These are phyloP conservation scores for Lenwebbia sp. DNA, from an alignment of 345 rosid genomes.

Conservation along the genomic window DNA sequence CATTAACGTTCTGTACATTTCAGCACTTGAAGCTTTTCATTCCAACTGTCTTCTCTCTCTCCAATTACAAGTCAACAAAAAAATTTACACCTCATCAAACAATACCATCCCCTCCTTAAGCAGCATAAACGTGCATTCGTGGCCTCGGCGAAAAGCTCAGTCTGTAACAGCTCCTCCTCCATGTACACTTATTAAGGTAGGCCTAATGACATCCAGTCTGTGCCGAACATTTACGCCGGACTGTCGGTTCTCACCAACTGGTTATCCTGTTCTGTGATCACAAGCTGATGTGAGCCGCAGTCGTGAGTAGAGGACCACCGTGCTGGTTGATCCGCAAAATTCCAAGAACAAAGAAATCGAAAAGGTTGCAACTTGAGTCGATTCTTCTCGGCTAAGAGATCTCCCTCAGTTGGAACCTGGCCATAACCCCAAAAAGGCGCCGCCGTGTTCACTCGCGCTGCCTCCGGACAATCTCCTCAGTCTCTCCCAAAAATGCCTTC, in stretches of 20 bases:
- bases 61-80: not conserved
- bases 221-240: not conserved
- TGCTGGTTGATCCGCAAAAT: not conserved
- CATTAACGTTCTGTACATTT: conserved; percentile 7
- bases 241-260: not conserved
- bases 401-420: conserved; percentile 47
- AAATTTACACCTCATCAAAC: conserved; percentile 5
- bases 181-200: not conserved
- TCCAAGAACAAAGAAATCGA: not conserved
- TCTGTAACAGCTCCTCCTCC: not conserved
- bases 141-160: not conserved
- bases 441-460: conserved; percentile 59
- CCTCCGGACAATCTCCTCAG: conserved; percentile 49
- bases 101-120: not conserved
- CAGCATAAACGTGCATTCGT: not conserved
- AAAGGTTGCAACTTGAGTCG: not conserved
- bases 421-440: conserved; percentile 28
- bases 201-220: not conserved
- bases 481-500: conserved; percentile 53
- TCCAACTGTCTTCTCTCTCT: not conserved
- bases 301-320: not conserved
- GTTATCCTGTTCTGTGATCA: not conserved
- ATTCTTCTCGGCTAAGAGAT: not conserved
- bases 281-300: not conserved
- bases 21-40: not conserved